These are phyloP conservation scores for Platanthera guangdongensis DNA, from an alignment of 106 monocot species.

Conservation along the genomic window DNA sequence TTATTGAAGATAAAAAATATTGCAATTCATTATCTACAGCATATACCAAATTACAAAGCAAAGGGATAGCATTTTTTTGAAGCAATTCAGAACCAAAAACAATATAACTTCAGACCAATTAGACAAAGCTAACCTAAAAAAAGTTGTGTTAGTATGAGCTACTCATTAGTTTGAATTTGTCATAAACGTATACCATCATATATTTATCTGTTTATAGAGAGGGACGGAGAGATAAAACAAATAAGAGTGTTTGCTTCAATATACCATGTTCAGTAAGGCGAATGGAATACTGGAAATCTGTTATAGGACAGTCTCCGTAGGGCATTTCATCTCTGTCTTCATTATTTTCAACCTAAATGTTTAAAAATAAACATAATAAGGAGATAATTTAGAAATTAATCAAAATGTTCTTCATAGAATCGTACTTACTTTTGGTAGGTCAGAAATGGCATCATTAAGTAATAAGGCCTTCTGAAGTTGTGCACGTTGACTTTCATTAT, in stretches of 20 bases:
- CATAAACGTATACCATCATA: too few relatives aligned
- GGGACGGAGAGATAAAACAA: neutral
- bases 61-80: too few relatives aligned
- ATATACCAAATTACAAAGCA: too few relatives aligned
- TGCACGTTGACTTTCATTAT: neutral
- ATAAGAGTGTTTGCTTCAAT: neutral
- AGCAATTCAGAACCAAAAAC: too few relatives aligned
- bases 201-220: neutral
- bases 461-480: constrained; percentile 4
- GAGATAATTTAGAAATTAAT: neutral
- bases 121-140: too few relatives aligned
- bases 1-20: neutral
- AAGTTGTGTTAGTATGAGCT: too few relatives aligned
- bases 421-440: neutral
- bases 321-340: constrained; percentile 23
- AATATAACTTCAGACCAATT: too few relatives aligned
- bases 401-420: neutral
- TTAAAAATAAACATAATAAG: neutral
- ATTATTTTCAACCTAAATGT: constrained; percentile 13
- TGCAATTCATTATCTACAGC: neutral
- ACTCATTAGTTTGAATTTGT: too few relatives aligned
- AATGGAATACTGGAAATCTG: constrained; percentile 18
- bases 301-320: constrained; percentile 9
- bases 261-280: constrained; percentile 8
- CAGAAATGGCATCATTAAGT: constrained; percentile 8